Evolutionary conservation across 805 yeast genomes (phyloP).

Genomic region (Candida maesae): DNA sequence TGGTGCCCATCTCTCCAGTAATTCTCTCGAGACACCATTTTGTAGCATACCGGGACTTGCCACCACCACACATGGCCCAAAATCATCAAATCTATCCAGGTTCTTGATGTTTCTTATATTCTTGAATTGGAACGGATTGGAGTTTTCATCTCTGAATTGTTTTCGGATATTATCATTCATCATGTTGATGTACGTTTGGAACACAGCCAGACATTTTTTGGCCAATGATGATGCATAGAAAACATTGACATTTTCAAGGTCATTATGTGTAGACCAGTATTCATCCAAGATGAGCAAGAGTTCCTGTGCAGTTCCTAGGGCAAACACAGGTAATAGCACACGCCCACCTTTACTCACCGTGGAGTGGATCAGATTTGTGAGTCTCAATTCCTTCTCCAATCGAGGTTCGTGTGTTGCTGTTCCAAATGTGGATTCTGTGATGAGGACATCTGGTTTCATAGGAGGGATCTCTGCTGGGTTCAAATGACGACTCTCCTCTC

Average conservation of each 20-base stretch:
- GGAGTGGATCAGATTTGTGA: conserved; percentile 78
- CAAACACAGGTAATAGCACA: conserved; percentile 89
- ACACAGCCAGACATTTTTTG: conserved; percentile 94
- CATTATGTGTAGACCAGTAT: conserved; percentile 85
- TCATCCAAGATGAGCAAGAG: conserved; percentile 86
- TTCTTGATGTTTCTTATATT: conserved; percentile 75
- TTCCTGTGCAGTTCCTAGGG: conserved; percentile 96
- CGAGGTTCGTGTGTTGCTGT: conserved; percentile 96
- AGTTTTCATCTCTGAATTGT: conserved; percentile 68
- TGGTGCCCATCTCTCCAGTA: conserved; percentile 96
- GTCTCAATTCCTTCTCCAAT: conserved; percentile 73
- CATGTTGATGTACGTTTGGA: conserved; percentile 93
- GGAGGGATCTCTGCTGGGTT: conserved; percentile 95
- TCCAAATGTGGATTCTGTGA: conserved; percentile 96
- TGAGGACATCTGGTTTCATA: conserved; percentile 77
- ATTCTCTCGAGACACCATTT: conserved; percentile 88
- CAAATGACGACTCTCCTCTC: conserved; percentile 94
- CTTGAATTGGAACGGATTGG: conserved; percentile 89
- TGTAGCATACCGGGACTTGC: conserved; percentile 99
- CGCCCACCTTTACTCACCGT: conserved; percentile 88
- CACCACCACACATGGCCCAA: conserved; percentile 92
- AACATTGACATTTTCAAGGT: conserved; percentile 75
- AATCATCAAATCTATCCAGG: conserved; percentile 82
- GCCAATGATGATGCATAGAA: conserved; percentile 93
- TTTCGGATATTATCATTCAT: conserved; percentile 90